A percentile compares a stretch with the other conserved stretches of the same genome.
Conservation (phyloP, 2,329 filamentous ascomycete species). For the Calonectria pauciramosa region DNA sequence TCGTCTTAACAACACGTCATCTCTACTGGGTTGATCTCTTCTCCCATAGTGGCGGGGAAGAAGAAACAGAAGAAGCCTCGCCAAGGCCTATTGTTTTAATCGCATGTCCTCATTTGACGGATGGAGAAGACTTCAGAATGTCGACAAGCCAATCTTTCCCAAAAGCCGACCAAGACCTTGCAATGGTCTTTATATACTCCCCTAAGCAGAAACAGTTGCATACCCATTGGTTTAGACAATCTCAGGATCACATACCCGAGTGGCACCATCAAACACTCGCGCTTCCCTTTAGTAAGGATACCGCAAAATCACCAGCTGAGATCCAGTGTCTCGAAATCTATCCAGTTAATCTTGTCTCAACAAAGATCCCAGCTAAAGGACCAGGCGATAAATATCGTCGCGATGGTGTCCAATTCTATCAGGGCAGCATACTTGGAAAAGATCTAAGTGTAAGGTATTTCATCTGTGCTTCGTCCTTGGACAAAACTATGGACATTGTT, state of each 20-base stretch:
- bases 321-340: conserved; percentile 48
- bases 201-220: conserved; percentile 48
- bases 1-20: conserved; percentile 69
- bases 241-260: conserved; percentile 47
- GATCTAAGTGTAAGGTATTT: conserved; percentile 60
- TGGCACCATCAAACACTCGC: conserved; percentile 55
- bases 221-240: conserved; percentile 52
- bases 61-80: conserved; percentile 14
- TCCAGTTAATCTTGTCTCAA: conserved; percentile 41
- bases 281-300: conserved; percentile 36
- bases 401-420: conserved; percentile 59
- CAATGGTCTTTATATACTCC: conserved; percentile 54
- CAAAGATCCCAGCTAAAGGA: conserved; percentile 28
- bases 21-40: conserved; percentile 64
- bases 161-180: conserved; percentile 30
- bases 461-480: conserved; percentile 47
- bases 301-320: conserved; percentile 6
- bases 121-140: conserved; percentile 46
- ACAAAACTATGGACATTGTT: conserved; percentile 42
- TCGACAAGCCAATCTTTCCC: conserved; percentile 44
- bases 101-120: conserved; percentile 47
- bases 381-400: conserved; percentile 49
- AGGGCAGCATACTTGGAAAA: conserved; percentile 58
- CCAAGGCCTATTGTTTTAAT: conserved; percentile 44
- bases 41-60: conserved; percentile 2